These are phyloP conservation scores for Scalesia atractyloides DNA, from an alignment of 129 eudicot species.

Conservation along the genomic window DNA sequence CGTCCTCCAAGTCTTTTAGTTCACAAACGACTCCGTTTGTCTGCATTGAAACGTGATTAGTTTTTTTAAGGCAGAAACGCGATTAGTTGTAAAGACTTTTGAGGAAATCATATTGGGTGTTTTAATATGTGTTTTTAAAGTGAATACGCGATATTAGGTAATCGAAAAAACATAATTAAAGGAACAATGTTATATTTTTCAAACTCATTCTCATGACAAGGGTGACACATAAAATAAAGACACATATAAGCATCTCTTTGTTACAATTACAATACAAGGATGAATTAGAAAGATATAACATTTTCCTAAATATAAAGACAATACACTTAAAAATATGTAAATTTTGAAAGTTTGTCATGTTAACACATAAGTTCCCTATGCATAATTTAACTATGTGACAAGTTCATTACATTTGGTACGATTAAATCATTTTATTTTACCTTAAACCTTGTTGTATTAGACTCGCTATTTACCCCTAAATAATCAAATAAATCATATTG, in stretches of 20 bases:
- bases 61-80: too few species aligned
- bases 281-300: neutral
- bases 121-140: neutral
- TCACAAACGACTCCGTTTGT: slow-evolving; percentile 43
- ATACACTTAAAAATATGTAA: neutral
- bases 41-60: slow-evolving; percentile 31
- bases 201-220: neutral
- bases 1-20: slow-evolving; percentile 56
- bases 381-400: neutral
- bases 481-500: neutral
- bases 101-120: neutral
- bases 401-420: neutral
- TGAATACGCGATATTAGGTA: neutral
- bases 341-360: neutral
- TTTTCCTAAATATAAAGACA: neutral
- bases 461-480: neutral
- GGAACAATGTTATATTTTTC: neutral
- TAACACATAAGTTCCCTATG: neutral
- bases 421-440: neutral
- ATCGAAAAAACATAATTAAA: neutral
- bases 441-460: neutral
- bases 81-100: neutral
- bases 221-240: neutral
- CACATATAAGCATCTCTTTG: neutral
- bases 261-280: neutral